A percentile compares a stretch with the other conserved stretches of the same genome.
Evolutionary conservation across 208 protist species (phyloP).

Genomic region (Jaenimonas drosophilae): DNA sequence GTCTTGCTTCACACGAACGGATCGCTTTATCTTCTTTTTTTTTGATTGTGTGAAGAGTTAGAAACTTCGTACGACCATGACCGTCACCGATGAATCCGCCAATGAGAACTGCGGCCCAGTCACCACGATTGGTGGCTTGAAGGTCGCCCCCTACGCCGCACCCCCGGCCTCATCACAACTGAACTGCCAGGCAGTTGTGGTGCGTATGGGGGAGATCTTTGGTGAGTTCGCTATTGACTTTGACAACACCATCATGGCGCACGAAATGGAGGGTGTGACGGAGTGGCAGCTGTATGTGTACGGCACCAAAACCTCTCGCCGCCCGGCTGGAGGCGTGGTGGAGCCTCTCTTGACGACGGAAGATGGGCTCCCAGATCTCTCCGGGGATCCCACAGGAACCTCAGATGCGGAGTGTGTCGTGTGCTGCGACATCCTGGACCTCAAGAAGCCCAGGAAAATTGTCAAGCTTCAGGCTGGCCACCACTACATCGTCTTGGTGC

Average conservation of each 20-base stretch:
- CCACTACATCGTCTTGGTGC: slow-evolving; percentile 48
- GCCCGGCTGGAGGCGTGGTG: background rate
- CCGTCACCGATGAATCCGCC: no score
- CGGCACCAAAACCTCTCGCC: background rate
- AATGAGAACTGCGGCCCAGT: background rate
- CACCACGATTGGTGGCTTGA: background rate
- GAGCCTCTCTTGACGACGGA: slow-evolving; percentile 7
- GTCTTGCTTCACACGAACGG: no score
- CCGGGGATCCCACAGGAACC: slow-evolving; percentile 1
- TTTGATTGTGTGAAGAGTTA: no score
- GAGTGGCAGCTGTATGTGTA: slow-evolving; percentile 63
- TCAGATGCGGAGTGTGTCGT: slow-evolving; percentile 2
- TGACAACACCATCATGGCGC: slow-evolving; percentile 8
- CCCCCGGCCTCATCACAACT: slow-evolving; percentile 11
- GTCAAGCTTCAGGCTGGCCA: slow-evolving; percentile 65
- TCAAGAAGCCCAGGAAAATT: slow-evolving; percentile 45
- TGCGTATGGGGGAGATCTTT: slow-evolving; percentile 80
- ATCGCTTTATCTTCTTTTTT: background rate
- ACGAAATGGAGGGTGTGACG: slow-evolving; percentile 16
- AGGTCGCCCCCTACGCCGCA: background rate
- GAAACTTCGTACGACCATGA: no score
- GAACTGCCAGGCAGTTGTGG: slow-evolving; percentile 75
- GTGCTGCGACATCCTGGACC: slow-evolving; percentile 37
- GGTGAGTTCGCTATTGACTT: slow-evolving; percentile 76
- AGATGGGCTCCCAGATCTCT: slow-evolving; percentile 2